A percentile compares a stretch with the other conserved stretches of the same genome.
phyloP scores from a whole-genome alignment of 768 basidiomycete genomes.

The Serendipita sp. region DNA sequence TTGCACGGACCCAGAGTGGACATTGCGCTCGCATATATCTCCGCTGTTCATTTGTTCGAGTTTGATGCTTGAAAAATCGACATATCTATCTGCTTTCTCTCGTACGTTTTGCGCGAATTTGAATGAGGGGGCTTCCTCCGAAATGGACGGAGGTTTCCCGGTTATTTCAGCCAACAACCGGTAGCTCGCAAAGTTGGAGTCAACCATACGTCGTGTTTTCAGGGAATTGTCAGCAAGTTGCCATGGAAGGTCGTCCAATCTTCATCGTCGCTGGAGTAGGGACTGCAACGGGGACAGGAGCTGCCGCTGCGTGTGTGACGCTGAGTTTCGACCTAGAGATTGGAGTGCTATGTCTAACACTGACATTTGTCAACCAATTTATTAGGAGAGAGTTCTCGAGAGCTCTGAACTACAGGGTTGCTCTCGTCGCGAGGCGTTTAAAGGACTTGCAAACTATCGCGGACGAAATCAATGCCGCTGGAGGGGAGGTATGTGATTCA shows the following conservation, averaged over 20 bases:
- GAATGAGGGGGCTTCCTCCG: background rate
- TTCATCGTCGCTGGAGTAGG: slow-evolving; percentile 44
- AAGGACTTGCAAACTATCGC: slow-evolving; percentile 38
- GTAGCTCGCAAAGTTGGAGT: too few relatives aligned
- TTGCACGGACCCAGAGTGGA: slow-evolving; percentile 78
- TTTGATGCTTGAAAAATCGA: slow-evolving; percentile 35
- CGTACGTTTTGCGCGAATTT: background rate
- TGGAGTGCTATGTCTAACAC: too few relatives aligned
- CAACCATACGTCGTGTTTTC: too few relatives aligned
- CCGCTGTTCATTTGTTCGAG: slow-evolving; percentile 62
- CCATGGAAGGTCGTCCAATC: slow-evolving; percentile 21
- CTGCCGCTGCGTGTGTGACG: slow-evolving; percentile 27
- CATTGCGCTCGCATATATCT: slow-evolving; percentile 72
- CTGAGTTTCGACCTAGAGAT: background rate
- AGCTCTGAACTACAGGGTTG: slow-evolving; percentile 40
- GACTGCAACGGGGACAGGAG: slow-evolving; percentile 26
- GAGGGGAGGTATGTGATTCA: slow-evolving; percentile 40
- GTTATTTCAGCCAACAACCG: background rate
- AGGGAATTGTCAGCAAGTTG: background rate
- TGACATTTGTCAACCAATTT: slow-evolving; percentile 23
- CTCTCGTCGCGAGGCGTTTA: slow-evolving; percentile 44
- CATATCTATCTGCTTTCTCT: too few relatives aligned
- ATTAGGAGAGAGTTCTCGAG: background rate
- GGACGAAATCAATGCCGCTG: slow-evolving; percentile 35
- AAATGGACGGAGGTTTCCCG: background rate